phyloP scores from a whole-genome alignment of 371 early-diverging fungal genomes.

The Mortierella sp. region DNA sequence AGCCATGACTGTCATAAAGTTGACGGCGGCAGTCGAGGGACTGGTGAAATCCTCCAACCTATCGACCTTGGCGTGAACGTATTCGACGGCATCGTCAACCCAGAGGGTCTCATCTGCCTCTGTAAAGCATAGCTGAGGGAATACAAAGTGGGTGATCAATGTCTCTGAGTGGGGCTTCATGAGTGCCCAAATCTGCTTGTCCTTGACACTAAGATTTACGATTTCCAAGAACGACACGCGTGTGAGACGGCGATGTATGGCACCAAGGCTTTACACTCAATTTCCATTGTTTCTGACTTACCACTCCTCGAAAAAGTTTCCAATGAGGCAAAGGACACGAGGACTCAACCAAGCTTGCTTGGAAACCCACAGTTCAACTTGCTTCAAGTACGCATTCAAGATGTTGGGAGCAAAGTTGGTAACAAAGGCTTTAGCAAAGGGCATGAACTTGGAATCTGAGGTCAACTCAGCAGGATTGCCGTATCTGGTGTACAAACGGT shows the following conservation, averaged over 20 bases:
- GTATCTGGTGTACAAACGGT: slow-evolving; percentile 81
- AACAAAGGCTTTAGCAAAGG: slow-evolving; percentile 86
- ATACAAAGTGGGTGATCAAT: slow-evolving; percentile 86
- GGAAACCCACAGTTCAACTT: slow-evolving; percentile 80
- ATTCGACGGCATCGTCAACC: slow-evolving; percentile 94
- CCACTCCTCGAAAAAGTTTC: slow-evolving; percentile 68
- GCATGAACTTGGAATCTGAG: slow-evolving; percentile 69
- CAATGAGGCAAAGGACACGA: slow-evolving; percentile 63
- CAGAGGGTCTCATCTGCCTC: slow-evolving; percentile 87
- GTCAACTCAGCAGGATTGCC: slow-evolving; percentile 79
- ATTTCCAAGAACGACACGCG: not conserved
- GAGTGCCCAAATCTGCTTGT: slow-evolving; percentile 89
- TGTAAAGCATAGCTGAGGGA: slow-evolving; percentile 90
- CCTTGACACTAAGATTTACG: slow-evolving; percentile 74
- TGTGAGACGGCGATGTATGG: not conserved
- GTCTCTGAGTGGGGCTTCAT: slow-evolving; percentile 85
- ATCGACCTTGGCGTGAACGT: slow-evolving; percentile 79
- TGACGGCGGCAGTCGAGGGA: slow-evolving; percentile 76
- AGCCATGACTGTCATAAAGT: slow-evolving; percentile 81
- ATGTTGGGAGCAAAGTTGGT: slow-evolving; percentile 91
- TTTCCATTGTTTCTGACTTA: not conserved
- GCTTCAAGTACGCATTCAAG: slow-evolving; percentile 80
- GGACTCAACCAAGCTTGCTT: slow-evolving; percentile 75
- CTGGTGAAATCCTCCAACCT: slow-evolving; percentile 86
- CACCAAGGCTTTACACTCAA: not conserved